Base-by-base conservation (phyloP, 805 yeast species). In the Torulaspora delbrueckii region DNA sequence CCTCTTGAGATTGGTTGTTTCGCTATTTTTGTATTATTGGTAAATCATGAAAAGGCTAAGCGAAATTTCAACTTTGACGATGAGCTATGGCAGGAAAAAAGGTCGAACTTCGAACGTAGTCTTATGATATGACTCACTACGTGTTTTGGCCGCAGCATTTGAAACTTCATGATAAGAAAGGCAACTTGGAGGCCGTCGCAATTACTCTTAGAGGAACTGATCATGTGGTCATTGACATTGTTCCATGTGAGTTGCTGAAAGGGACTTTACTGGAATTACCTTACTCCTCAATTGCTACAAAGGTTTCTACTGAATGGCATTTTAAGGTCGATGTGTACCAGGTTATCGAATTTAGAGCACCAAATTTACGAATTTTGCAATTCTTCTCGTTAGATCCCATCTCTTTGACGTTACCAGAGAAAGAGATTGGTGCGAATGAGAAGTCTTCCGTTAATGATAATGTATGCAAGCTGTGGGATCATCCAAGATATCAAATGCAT, bases 351-450 rank as follows among this genome's bases (percentile, higher is more conserved):
- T 89, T 79, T 59, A 75, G 76, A 22, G 84, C 93, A 1, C 97
- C 97, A 0, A 74, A 76, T 36, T 78, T 84, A 14, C 72, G 72
- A 24, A 75, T 77, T 47, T 73, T 90, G 72, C 96, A 89, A 53
- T 87, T 85, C 60, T 84, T 79, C 52, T 82, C 96, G 0, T 60
- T 82, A 3, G 68, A 73, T n/a, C 95, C 96, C 0, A 84, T 88
- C 3, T 67, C 79, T 3, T 72, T 89, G 8, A 83, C 82, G 12
- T 60, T 75, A 10, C 66, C 69, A 2, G 72, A 65, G 39, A 58
- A 60, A 43, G 54, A 46, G 24, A 43, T 42, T 40, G 44, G 28
- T 13, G 33, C 47, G 13, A 51, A 59, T 27, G 53, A 52, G 12
- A 57, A 59, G 12, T 53, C 18, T 60, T 59, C 43, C 55, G 53